Conservation (phyloP, 1,139 yeast species). For the Hansenula lynferdii region DNA sequence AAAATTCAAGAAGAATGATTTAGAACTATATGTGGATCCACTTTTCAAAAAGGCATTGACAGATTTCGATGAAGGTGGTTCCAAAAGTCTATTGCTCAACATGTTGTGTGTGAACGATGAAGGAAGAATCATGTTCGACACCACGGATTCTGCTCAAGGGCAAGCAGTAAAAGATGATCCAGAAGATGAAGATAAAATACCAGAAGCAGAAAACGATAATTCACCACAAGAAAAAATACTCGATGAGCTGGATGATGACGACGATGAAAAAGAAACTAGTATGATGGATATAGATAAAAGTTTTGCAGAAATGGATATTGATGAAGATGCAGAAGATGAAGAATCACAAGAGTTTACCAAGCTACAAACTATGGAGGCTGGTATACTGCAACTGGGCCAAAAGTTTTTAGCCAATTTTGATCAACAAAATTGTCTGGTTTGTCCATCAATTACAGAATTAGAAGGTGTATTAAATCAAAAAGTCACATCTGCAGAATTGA, state of each 20-base stretch:
- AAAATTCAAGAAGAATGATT: slow-evolving; percentile 66
- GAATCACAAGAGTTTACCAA: background rate
- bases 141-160: slow-evolving; percentile 26
- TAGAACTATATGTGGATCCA: slow-evolving; percentile 81
- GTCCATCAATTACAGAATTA: slow-evolving; percentile 18
- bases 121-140: slow-evolving; percentile 34
- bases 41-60: slow-evolving; percentile 84
- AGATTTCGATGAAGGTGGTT: slow-evolving; percentile 95
- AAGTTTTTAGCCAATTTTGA: slow-evolving; percentile 5
- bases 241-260: slow-evolving; percentile 8
- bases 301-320: slow-evolving; percentile 28
- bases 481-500: slow-evolving; percentile 11
- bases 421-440: slow-evolving; percentile 6
- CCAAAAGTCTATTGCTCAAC: slow-evolving; percentile 75
- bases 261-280: slow-evolving; percentile 10
- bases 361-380: background rate
- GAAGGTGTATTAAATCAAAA: slow-evolving; percentile 17
- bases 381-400: slow-evolving; percentile 4
- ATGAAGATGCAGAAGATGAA: slow-evolving; percentile 22
- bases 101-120: slow-evolving; percentile 40
- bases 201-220: slow-evolving; percentile 3
- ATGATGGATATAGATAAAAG: slow-evolving; percentile 14
- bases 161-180: slow-evolving; percentile 16
- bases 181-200: slow-evolving; percentile 9
- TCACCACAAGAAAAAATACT: background rate